Conservation (phyloP, 2,329 filamentous ascomycete genomes). For the Xylaria hypoxylon region DNA sequence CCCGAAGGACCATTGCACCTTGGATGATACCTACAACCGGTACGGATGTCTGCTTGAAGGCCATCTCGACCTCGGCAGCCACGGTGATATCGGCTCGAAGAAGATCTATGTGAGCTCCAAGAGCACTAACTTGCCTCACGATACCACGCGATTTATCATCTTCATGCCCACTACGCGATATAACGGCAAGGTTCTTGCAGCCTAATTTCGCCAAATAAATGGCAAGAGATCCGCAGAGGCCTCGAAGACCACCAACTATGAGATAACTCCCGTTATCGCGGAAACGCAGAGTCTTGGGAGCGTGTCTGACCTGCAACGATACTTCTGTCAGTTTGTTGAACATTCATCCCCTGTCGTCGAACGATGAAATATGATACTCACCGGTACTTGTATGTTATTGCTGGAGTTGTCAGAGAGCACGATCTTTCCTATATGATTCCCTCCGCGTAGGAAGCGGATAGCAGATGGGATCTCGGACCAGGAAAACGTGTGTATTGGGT, state of each 20-base stretch:
- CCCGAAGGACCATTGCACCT: constrained; percentile 38
- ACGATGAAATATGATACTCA: constrained; percentile 33
- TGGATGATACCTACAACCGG: constrained; percentile 47
- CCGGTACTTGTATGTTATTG: constrained; percentile 14
- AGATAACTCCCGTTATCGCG: constrained; percentile 38
- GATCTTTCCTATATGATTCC: constrained; percentile 56
- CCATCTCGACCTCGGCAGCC: constrained; percentile 29
- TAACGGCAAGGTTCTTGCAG: constrained; percentile 50
- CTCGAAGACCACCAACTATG: constrained; percentile 54
- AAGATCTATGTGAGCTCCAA: constrained; percentile 40
- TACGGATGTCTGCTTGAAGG: constrained; percentile 23
- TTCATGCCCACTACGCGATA: constrained; percentile 49
- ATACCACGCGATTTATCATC: constrained; percentile 48
- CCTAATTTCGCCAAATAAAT: constrained; percentile 49
- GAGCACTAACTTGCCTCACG: constrained; percentile 35
- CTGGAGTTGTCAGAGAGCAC: neutral
- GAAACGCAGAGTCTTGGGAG: constrained; percentile 39
- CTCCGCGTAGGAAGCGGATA: constrained; percentile 49
- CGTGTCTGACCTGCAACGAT: constrained; percentile 37
- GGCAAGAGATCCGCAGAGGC: constrained; percentile 53
- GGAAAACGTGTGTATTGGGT: constrained; percentile 46
- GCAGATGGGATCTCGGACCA: constrained; percentile 49
- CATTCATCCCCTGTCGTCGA: no score
- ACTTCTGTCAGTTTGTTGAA: no score
- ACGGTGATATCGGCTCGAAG: constrained; percentile 40